These are phyloP conservation scores for Scedosporium dehoogii DNA, from an alignment of 2,329 filamentous ascomycete genomes.

Conservation along the genomic window DNA sequence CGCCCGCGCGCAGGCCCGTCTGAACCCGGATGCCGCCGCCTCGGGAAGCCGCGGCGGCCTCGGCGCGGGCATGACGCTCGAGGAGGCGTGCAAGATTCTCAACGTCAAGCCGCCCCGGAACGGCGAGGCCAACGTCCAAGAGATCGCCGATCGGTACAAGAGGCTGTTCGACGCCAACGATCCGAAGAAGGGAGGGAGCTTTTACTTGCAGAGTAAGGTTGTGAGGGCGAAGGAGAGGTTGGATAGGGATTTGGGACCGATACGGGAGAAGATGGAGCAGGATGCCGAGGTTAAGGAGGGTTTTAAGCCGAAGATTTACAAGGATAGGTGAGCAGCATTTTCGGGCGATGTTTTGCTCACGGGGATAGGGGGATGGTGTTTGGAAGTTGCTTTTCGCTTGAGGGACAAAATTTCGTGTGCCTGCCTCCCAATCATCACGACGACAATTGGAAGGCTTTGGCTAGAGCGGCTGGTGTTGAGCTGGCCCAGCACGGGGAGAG, in stretches of 20 bases:
- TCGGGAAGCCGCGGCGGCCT: slow-evolving; percentile 39
- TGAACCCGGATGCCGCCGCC: slow-evolving; percentile 32
- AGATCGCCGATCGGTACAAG: slow-evolving; percentile 83
- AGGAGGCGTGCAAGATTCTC: slow-evolving; percentile 94
- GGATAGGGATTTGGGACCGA: slow-evolving; percentile 72
- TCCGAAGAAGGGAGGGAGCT: slow-evolving; percentile 89
- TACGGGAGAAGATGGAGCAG: slow-evolving; percentile 58
- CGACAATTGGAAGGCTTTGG: too few species aligned
- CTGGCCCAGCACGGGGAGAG: too few species aligned
- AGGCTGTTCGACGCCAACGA: slow-evolving; percentile 90
- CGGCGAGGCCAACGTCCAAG: slow-evolving; percentile 67
- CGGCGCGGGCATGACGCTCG: slow-evolving; percentile 73
- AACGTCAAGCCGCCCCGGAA: slow-evolving; percentile 83
- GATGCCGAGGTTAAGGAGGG: slow-evolving; percentile 76
- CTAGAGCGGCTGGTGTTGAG: too few species aligned
- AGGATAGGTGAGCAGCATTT: slow-evolving; percentile 50
- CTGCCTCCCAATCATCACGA: too few species aligned
- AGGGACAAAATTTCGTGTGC: too few species aligned
- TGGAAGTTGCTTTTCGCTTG: neutral
- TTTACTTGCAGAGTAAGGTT: slow-evolving; percentile 97
- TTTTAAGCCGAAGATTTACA: slow-evolving; percentile 93
- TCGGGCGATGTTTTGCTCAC: too few species aligned
- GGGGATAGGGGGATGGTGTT: neutral
- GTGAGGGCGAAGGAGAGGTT: slow-evolving; percentile 83
- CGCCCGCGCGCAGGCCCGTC: slow-evolving; percentile 60